These are phyloP conservation scores for Chlorella sp. DNA, from an alignment of 139 green algal genomes.

Conservation along the genomic window DNA sequence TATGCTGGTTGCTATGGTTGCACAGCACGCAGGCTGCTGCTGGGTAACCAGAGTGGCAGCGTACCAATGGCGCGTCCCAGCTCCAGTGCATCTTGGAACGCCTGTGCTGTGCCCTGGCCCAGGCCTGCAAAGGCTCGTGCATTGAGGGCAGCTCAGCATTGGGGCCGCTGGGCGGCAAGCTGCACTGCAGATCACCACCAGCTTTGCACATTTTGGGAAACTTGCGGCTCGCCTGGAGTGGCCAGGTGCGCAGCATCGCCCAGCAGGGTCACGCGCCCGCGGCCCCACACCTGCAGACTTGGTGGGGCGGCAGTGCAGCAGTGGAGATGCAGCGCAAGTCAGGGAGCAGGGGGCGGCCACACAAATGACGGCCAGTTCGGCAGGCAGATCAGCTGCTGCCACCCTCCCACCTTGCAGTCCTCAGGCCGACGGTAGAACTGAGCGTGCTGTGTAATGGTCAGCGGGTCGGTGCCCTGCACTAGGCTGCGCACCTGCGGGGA, in stretches of 20 bases:
- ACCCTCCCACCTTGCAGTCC: not conserved
- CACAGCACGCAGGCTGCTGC: no score
- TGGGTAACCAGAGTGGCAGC: not conserved
- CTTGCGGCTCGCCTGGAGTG: not conserved
- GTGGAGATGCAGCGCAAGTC: no score
- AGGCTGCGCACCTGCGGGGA: not conserved
- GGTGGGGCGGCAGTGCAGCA: no score
- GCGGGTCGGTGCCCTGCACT: conserved; percentile 1
- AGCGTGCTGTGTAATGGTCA: conserved; percentile 18
- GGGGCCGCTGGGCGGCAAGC: no score
- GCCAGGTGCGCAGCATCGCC: conserved; percentile 41
- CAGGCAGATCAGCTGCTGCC: no score
- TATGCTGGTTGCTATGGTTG: no score
- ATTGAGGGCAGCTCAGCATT: no score
- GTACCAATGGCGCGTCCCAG: conserved; percentile 25
- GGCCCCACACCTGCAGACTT: conserved; percentile 21
- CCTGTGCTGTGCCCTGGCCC: conserved; percentile 11
- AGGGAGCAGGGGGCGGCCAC: no score
- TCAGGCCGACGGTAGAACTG: conserved; percentile 4
- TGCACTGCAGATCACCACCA: no score
- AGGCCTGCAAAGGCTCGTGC: no score
- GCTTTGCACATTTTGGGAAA: no score
- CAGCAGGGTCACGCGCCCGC: conserved; percentile 23
- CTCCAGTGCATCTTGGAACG: conserved; percentile 28
- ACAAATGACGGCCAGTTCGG: no score